Percentiles rank a stretch among this genome's conserved stretches.
These are phyloP conservation scores for Xanthoconium purpureum DNA, from an alignment of 768 basidiomycete species.

Conservation along the genomic window DNA sequence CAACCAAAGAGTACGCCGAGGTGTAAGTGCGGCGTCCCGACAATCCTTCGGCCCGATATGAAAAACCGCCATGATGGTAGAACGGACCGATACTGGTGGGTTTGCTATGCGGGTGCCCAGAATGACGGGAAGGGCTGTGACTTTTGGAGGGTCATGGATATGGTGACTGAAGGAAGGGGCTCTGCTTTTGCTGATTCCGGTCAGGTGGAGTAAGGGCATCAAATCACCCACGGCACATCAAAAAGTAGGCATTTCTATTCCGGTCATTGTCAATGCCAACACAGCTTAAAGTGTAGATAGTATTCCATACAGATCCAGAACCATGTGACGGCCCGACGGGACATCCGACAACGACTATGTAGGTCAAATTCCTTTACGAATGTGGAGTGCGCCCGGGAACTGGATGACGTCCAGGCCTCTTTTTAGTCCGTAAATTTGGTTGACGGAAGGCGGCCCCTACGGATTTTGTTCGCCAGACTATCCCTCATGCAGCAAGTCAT, in stretches of 20 bases:
- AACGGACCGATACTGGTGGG: constrained; percentile 67
- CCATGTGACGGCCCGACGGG: background rate
- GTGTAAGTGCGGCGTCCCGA: constrained; percentile 72
- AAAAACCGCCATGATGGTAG: constrained; percentile 59
- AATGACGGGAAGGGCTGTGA: constrained; percentile 82
- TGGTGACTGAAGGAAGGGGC: constrained; percentile 63
- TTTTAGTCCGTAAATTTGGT: background rate
- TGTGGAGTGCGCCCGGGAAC: background rate
- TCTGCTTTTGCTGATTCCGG: constrained; percentile 34
- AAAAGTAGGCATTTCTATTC: constrained; percentile 1
- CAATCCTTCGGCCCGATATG: constrained; percentile 74
- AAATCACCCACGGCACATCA: background rate
- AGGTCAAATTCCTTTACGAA: background rate
- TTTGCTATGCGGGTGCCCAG: constrained; percentile 76
- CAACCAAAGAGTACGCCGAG: constrained; percentile 59
- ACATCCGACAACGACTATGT: background rate
- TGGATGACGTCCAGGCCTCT: background rate
- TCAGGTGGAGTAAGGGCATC: background rate
- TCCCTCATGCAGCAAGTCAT: background rate
- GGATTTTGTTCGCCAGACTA: background rate
- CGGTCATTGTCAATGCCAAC: background rate
- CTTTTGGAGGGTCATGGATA: constrained; percentile 73
- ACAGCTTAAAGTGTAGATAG: background rate
- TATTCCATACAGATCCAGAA: background rate
- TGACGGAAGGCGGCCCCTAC: background rate